These are phyloP conservation scores for Claviceps citrina DNA, from an alignment of 2,329 filamentous ascomycete genomes.

Conservation along the genomic window DNA sequence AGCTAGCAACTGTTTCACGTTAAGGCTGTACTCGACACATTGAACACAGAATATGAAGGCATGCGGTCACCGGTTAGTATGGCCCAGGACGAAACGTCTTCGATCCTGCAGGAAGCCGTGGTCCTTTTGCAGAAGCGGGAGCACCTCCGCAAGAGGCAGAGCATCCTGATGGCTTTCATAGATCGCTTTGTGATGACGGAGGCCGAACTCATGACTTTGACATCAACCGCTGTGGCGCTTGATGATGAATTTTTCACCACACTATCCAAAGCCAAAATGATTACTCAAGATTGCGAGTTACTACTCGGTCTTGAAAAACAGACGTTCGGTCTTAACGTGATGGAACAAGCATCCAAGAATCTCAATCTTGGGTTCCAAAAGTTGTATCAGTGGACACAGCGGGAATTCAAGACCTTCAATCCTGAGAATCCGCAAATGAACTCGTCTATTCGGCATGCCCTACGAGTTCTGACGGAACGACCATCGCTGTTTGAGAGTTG, in stretches of 20 bases:
- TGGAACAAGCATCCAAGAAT: conserved; percentile 77
- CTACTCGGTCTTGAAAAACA: conserved; percentile 84
- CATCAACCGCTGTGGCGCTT: conserved; percentile 64
- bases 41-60: conserved; percentile 66
- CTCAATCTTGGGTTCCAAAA: conserved; percentile 89
- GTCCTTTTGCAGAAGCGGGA: conserved; percentile 56
- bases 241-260: conserved; percentile 71
- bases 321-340: conserved; percentile 71
- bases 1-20: conserved; percentile 72
- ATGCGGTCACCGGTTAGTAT: conserved; percentile 64
- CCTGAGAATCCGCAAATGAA: conserved; percentile 90
- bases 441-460: conserved; percentile 63
- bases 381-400: conserved; percentile 86
- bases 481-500: conserved; percentile 87
- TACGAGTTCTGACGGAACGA: conserved; percentile 76
- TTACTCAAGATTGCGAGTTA: conserved; percentile 77
- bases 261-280: conserved; percentile 66
- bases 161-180: conserved; percentile 61
- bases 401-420: conserved; percentile 82
- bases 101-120: conserved; percentile 63
- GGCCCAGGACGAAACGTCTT: conserved; percentile 59
- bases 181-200: conserved; percentile 74
- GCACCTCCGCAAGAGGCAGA: conserved; percentile 65
- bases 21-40: conserved; percentile 56
- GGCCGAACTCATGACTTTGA: conserved; percentile 61